Percentiles rank a stretch among this genome's conserved stretches.
Evolutionary conservation across 176 grass and related monocot species (phyloP).

Genomic region (Sorghum bicolor): Sorghum_bicolor_NCBIv3 NC_012870.2:5620501-5621000

Average conservation of each 20-base stretch:
- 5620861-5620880: too few species aligned
- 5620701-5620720: not conserved
- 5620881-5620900: too few species aligned
- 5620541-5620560: slow-evolving; percentile 28
- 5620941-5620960: too few species aligned
- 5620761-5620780: not conserved
- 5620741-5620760: not conserved
- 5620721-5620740: slow-evolving; percentile 1
- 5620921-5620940: too few species aligned
- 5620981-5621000: too few species aligned
- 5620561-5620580: slow-evolving; percentile 56
- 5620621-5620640: not conserved
- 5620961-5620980: too few species aligned
- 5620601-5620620: slow-evolving; percentile 32
- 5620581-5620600: slow-evolving; percentile 41
- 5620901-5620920: too few species aligned
- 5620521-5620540: too few species aligned
- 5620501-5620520: too few species aligned
- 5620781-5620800: not conserved
- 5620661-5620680: not conserved
- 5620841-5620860: too few species aligned
- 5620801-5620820: too few species aligned
- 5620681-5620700: not conserved
- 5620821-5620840: too few species aligned
- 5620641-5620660: not conserved